Evolutionary conservation across 1,284 basidiomycete species (phyloP).

Genomic region (Heterobasidion occidentale): DNA sequence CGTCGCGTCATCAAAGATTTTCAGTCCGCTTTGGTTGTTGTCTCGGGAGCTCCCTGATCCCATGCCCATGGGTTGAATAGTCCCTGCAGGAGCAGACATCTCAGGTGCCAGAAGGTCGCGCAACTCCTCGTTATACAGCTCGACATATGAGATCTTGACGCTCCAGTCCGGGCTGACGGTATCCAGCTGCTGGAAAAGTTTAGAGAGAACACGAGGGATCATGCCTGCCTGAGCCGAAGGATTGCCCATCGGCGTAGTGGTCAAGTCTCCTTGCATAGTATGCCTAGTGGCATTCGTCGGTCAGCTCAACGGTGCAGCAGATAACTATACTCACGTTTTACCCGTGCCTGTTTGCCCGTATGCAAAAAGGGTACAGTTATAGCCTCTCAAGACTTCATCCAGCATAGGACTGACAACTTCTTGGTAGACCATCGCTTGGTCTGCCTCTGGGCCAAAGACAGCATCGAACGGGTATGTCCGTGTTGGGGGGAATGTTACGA

Average conservation of each 20-base stretch:
- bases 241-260: conserved; percentile 77
- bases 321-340: conserved; percentile 74
- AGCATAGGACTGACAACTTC: conserved; percentile 93
- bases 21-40: conserved; percentile 47
- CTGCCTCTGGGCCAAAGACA: conserved; percentile 96
- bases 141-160: conserved; percentile 92
- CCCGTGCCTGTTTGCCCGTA: conserved; percentile 99
- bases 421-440: conserved; percentile 91
- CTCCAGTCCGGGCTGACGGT: conserved; percentile 75
- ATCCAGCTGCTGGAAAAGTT: conserved; percentile 88
- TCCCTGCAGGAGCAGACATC: conserved; percentile 51
- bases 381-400: conserved; percentile 88
- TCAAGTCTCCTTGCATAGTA: conserved; percentile 92
- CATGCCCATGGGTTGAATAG: conserved; percentile 66
- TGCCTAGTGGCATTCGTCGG: conserved; percentile 42
- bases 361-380: conserved; percentile 98
- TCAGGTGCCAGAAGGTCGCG: conserved; percentile 84
- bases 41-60: conserved; percentile 30
- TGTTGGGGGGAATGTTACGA: conserved; percentile 61
- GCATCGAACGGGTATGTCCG: conserved; percentile 88
- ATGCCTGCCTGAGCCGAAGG: conserved; percentile 91
- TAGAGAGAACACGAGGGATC: conserved; percentile 94
- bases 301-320: not conserved
- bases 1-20: conserved; percentile 88
- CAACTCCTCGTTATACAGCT: conserved; percentile 99